Evolutionary conservation across 176 grass and related monocot species (phyloP).

Genomic region (Rhipidocladum racemiflorum): DNA sequence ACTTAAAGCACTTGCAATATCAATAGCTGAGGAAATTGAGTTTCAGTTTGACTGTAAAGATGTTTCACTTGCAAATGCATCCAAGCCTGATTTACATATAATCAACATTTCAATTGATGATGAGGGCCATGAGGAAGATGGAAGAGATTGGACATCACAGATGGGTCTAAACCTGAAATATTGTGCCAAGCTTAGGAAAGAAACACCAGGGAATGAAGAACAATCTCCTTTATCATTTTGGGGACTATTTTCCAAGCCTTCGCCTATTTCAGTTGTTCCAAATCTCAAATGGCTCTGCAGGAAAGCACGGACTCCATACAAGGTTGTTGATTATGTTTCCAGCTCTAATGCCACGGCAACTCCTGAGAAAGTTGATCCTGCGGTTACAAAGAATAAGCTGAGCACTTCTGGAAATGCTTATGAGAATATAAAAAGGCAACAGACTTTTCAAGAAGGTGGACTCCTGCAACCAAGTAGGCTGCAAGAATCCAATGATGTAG

Average conservation of each 20-base stretch:
- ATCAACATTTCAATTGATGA: slow-evolving; percentile 97
- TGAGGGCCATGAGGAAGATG: slow-evolving; percentile 78
- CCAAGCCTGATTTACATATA: slow-evolving; percentile 60
- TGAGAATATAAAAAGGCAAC: slow-evolving; percentile 3
- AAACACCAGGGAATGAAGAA: slow-evolving; percentile 56
- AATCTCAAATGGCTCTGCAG: slow-evolving; percentile 83
- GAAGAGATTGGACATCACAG: slow-evolving; percentile 82
- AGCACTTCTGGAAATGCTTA: slow-evolving; percentile 32
- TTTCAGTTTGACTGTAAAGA: slow-evolving; percentile 70
- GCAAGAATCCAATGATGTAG: slow-evolving; percentile 16
- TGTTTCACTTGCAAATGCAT: slow-evolving; percentile 69
- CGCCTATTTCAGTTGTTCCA: slow-evolving; percentile 47
- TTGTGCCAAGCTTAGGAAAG: slow-evolving; percentile 82
- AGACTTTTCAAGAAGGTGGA: slow-evolving; percentile 1
- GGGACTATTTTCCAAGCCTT: slow-evolving; percentile 50
- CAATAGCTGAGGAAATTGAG: slow-evolving; percentile 87
- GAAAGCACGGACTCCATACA: slow-evolving; percentile 77
- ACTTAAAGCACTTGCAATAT: slow-evolving; percentile 95
- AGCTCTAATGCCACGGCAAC: slow-evolving; percentile 27
- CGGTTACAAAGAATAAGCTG: slow-evolving; percentile 27
- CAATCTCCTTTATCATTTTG: slow-evolving; percentile 62
- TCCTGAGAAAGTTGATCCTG: slow-evolving; percentile 30
- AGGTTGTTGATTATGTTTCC: slow-evolving; percentile 50
- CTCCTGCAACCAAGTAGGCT: slow-evolving; percentile 12
- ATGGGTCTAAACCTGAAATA: slow-evolving; percentile 91